phyloP scores from a whole-genome alignment of 2,329 filamentous ascomycete genomes.

The Orbilia oligospora region DNA sequence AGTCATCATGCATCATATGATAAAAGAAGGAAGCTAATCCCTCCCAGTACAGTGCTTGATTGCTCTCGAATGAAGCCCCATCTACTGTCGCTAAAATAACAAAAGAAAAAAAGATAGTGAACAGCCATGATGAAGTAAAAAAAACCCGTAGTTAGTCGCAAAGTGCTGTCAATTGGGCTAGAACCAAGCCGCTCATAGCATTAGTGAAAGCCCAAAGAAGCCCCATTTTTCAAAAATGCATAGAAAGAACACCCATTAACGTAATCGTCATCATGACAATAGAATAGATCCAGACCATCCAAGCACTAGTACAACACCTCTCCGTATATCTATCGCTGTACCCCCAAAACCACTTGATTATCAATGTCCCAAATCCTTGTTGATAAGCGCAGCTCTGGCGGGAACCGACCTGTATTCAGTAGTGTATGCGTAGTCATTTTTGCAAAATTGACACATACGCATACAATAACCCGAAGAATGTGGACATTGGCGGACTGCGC shows the following conservation, averaged over 20 bases:
- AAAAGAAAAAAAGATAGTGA: no score
- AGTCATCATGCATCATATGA: no score
- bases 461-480: constrained; percentile 9
- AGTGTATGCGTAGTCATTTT: constrained; percentile 35
- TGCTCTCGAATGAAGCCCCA: no score
- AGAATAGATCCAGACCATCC: neutral
- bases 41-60: no score
- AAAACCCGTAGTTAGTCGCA: no score
- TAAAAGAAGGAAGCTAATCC: no score
- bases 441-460: constrained; percentile 40
- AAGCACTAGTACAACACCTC: neutral
- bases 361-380: neutral
- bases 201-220: no score
- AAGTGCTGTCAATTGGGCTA: no score
- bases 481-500: constrained; percentile 36
- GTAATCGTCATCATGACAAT: neutral
- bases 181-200: neutral
- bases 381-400: neutral
- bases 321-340: neutral
- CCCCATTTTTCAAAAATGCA: no score
- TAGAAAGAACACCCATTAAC: neutral
- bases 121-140: no score
- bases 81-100: no score
- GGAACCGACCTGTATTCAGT: constrained; percentile 2
- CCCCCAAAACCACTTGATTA: neutral